Conservation (phyloP, 257 asterid genomes). For the Euphrasia confusa region DNA sequence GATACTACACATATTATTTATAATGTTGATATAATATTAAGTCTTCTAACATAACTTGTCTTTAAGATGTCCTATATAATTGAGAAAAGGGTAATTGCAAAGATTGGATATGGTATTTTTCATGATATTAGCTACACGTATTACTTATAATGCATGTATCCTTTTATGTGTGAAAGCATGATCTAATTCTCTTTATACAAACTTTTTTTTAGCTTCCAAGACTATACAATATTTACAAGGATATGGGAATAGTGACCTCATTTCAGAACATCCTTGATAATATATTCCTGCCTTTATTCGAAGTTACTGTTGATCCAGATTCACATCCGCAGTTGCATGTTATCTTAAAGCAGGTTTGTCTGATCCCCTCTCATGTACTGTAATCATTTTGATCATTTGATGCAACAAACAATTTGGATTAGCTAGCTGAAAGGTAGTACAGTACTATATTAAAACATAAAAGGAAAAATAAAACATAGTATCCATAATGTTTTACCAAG, state of each 20-base stretch:
- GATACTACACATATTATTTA: not conserved
- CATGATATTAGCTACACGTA: not conserved
- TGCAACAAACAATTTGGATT: not conserved
- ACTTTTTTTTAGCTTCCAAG: constrained; percentile 57
- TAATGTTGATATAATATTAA: not conserved
- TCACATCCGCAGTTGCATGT: constrained; percentile 76
- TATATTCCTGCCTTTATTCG: constrained; percentile 66
- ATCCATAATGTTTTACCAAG: not conserved
- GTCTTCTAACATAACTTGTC: not conserved
- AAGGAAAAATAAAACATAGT: not conserved
- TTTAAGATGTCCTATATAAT: not conserved
- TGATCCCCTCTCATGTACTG: constrained; percentile 7
- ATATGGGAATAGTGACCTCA: constrained; percentile 77
- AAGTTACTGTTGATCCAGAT: constrained; percentile 72
- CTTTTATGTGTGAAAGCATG: constrained; percentile 6
- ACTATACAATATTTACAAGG: constrained; percentile 70
- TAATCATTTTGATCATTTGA: not conserved
- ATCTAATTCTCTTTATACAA: constrained; percentile 18
- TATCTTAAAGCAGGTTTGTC: constrained; percentile 58
- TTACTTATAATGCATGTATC: not conserved
- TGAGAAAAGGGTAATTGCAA: not conserved
- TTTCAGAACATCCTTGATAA: constrained; percentile 77
- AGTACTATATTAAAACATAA: not conserved
- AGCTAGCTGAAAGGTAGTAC: not conserved
- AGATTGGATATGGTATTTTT: not conserved